Base-by-base conservation (phyloP, 2,329 filamentous ascomycete genomes). In the Fusarium compactum region DNA sequence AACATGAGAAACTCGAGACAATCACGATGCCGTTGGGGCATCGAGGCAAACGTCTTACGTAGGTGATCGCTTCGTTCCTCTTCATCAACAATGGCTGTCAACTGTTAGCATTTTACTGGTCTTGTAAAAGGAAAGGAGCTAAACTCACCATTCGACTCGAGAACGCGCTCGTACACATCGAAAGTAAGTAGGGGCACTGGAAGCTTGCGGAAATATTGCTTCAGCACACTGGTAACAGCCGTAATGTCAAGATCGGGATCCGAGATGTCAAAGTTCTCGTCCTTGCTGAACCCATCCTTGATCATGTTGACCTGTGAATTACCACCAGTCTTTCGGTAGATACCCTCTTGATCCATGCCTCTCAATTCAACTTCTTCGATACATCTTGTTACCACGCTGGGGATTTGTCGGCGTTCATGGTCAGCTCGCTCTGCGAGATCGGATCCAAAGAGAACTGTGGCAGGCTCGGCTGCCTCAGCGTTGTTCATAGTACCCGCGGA, bases 271-370 rank as follows among this genome's bases (percentile, higher is more conserved):
- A 90, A 96, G 76, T 95, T 93, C 70, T 92, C 88, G 63, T 89
- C 91, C 79, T 90, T 91, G 79, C 98, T 95, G 78, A 99, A 98
- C 15, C 95, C 94, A 72, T 95, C 92, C 76, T 95, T 93, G 74
- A 99, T 93, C 76, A 89, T 86, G 80, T 97, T 97, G 78, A 97
- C 92, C 79, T 97, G 94, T 11, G 93, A 94, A 75, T 92, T 94
- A 72, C 95, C 96, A 61, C 96, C 96, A 53, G 95, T 97, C 85
- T 99, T 99, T 76, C 96, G 91, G 83, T 99, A 99, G 74, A 99
- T 97, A 68, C 96, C 96, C 82, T 98, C 96, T 73, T 97, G 89
- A 76, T 98, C 95, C 93, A 99, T 97, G 81, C 95, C 96, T 78
- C 96, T 91, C 24, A 96, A 84, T 80, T 99, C 96, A 41, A 99